These are phyloP conservation scores for Diplosphaera chodatii DNA, from an alignment of 139 green algal species.

Conservation along the genomic window DNA sequence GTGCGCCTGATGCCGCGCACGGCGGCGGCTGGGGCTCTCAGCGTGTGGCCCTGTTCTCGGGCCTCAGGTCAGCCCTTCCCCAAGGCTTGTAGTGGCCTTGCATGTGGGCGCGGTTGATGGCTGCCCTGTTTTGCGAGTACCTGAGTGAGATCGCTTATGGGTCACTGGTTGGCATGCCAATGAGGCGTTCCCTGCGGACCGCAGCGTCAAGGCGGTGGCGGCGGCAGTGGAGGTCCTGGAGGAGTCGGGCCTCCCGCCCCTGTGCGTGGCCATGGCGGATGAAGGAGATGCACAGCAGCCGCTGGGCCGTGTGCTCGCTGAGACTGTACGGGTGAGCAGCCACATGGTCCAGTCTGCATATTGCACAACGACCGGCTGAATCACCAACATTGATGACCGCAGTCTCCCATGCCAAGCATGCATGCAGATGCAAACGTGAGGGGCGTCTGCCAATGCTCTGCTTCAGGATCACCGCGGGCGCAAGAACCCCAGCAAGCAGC, in stretches of 20 bases:
- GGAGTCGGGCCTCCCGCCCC: slow-evolving; percentile 10
- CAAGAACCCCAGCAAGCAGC: neutral
- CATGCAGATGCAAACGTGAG: too few species aligned
- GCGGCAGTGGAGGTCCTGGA: slow-evolving; percentile 12
- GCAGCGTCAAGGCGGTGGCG: neutral
- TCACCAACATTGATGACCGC: too few species aligned
- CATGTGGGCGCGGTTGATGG: too few species aligned
- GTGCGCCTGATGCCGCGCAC: slow-evolving; percentile 7
- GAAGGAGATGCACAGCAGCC: neutral
- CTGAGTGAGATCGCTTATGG: slow-evolving; percentile 4
- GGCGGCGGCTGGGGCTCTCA: slow-evolving; percentile 49
- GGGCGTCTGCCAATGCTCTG: too few species aligned
- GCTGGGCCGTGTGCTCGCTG: slow-evolving; percentile 4
- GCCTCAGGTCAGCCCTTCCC: slow-evolving; percentile 20
- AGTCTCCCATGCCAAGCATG: too few species aligned
- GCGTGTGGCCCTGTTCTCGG: slow-evolving; percentile 46
- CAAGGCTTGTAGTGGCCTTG: too few species aligned
- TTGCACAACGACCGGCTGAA: too few species aligned
- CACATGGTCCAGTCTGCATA: too few species aligned
- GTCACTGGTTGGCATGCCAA: neutral
- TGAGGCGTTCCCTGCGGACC: too few species aligned
- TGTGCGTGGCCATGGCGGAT: slow-evolving; percentile 7
- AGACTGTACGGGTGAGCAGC: slow-evolving; percentile 9
- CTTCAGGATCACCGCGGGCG: neutral
- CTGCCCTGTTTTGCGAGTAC: too few species aligned